A percentile compares a stretch with the other conserved stretches of the same genome.
Evolutionary conservation across 192 early-diverging fungal species (phyloP).

Genomic region (Linnemannia elongata): DNA sequence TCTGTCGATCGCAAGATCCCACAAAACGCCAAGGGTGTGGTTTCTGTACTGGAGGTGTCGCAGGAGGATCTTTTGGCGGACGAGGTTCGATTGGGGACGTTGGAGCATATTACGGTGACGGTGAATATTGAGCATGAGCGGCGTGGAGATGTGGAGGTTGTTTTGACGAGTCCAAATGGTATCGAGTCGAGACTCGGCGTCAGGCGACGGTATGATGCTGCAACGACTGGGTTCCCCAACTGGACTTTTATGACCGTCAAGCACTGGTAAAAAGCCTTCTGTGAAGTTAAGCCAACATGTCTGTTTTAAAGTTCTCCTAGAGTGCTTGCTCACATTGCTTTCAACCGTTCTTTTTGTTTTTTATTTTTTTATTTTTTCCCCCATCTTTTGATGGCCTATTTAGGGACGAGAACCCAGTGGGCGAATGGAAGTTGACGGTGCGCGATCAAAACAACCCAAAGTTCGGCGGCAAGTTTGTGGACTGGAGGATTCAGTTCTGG

Average conservation of each 20-base stretch:
- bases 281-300: neutral
- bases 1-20: slow-evolving; percentile 67
- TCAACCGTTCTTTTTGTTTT: too few species aligned
- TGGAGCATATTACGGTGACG: slow-evolving; percentile 93
- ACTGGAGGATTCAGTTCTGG: slow-evolving; percentile 79
- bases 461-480: slow-evolving; percentile 66
- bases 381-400: slow-evolving; percentile 7
- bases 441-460: slow-evolving; percentile 72
- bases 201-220: slow-evolving; percentile 73
- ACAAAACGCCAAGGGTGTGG: slow-evolving; percentile 52
- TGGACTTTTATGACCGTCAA: slow-evolving; percentile 98
- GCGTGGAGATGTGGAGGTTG: slow-evolving; percentile 90
- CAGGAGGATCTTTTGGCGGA: slow-evolving; percentile 58
- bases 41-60: slow-evolving; percentile 60
- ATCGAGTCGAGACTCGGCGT: slow-evolving; percentile 78
- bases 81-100: slow-evolving; percentile 57
- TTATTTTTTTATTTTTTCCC: neutral
- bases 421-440: slow-evolving; percentile 83
- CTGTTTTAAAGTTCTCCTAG: neutral
- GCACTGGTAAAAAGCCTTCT: slow-evolving; percentile 81
- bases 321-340: too few species aligned
- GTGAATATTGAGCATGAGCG: slow-evolving; percentile 84
- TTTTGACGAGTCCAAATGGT: slow-evolving; percentile 80
- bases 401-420: slow-evolving; percentile 92
- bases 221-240: slow-evolving; percentile 75